Percentiles rank a stretch among this genome's conserved stretches.
phyloP scores from a whole-genome alignment of 2,329 filamentous ascomycete genomes.

The Microdochium nivale region DNA sequence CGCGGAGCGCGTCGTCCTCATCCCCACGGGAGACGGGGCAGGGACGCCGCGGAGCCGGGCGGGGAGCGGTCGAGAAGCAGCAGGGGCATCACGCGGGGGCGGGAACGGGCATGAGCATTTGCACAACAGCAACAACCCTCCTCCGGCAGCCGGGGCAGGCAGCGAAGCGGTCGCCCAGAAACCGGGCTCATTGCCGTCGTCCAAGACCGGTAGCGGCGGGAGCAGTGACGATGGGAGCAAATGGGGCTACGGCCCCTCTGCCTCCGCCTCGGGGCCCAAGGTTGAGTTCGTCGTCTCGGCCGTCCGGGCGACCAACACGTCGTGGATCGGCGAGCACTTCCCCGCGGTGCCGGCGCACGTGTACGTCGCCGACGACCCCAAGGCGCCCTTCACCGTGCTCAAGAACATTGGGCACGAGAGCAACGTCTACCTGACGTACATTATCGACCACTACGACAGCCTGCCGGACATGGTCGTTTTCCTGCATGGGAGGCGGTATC shows the following conservation, averaged over 20 bases:
- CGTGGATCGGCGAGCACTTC: conserved; percentile 15
- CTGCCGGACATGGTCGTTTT: conserved; percentile 22
- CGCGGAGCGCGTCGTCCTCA: background rate
- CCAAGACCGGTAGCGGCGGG: background rate
- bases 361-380: conserved; percentile 31
- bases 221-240: background rate
- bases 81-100: background rate
- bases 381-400: conserved; percentile 26
- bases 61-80: background rate
- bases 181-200: background rate
- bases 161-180: background rate
- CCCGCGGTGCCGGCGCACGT: conserved; percentile 18
- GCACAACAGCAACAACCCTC: background rate
- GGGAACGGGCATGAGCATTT: background rate
- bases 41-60: background rate
- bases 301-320: conserved; percentile 13
- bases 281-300: conserved; percentile 16
- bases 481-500: conserved; percentile 16
- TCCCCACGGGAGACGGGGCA: background rate
- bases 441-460: conserved; percentile 21
- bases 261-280: conserved; percentile 1
- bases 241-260: background rate
- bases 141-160: background rate
- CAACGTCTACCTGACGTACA: conserved; percentile 25
- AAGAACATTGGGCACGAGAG: conserved; percentile 26